Evolutionary conservation across 139 green algal species (phyloP).

Genomic region (Tetraselmis striata): DNA sequence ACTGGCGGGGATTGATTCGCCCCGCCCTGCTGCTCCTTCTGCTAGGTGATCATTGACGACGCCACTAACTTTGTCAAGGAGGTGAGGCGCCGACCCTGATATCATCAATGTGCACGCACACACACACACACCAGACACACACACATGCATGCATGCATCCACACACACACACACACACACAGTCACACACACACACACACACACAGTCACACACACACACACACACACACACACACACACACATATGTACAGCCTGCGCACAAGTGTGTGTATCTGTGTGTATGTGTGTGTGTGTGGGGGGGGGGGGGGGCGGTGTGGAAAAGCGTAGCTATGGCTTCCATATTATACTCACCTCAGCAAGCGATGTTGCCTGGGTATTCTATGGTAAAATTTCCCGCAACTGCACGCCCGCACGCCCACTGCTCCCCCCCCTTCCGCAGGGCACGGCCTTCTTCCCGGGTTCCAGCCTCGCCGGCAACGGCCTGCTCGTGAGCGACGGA

Average conservation of each 20-base stretch:
- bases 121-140: background rate
- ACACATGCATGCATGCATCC: background rate
- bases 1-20: no score
- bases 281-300: background rate
- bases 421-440: no score
- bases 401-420: no score
- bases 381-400: background rate
- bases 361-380: no score
- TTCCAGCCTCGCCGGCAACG: slow-evolving; percentile 70
- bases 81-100: background rate
- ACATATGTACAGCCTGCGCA: no score
- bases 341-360: no score
- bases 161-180: background rate
- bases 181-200: background rate
- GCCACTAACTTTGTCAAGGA: slow-evolving; percentile 28
- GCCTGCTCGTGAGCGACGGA: slow-evolving; percentile 76
- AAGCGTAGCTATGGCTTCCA: slow-evolving; percentile 4
- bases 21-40: no score
- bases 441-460: slow-evolving; percentile 89
- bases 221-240: background rate
- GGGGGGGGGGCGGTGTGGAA: no score
- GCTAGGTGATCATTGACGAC: slow-evolving; percentile 27
- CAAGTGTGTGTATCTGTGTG: no score
- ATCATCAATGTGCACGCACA: background rate
- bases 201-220: background rate